Conservation (phyloP, 192 early-diverging fungal genomes). For the Gryganskiella cystojenkinii region DNA sequence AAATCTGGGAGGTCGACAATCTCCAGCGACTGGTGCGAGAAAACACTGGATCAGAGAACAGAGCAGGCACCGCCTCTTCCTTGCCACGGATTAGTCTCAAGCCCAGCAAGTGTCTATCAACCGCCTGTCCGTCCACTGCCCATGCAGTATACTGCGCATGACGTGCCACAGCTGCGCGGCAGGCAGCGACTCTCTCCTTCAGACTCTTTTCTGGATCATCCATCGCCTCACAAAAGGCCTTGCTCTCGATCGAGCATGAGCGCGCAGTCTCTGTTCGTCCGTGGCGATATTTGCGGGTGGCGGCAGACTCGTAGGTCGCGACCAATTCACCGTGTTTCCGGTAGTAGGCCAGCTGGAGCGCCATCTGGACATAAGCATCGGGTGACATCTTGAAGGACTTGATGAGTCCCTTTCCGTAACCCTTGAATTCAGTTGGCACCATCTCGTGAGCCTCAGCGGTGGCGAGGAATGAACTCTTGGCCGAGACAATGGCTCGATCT, state of each 20-base stretch:
- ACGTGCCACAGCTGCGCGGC: constrained; percentile 70
- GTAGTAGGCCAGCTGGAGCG: constrained; percentile 87
- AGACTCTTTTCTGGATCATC: constrained; percentile 57
- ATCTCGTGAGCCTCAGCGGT: constrained; percentile 72
- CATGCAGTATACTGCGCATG: constrained; percentile 77
- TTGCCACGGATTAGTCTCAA: constrained; percentile 65
- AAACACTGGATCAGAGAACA: constrained; percentile 76
- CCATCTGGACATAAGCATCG: constrained; percentile 92
- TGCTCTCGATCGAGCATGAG: constrained; percentile 76
- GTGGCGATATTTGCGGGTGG: constrained; percentile 82
- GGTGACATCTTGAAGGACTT: constrained; percentile 64
- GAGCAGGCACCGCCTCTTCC: constrained; percentile 47
- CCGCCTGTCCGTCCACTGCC: constrained; percentile 79
- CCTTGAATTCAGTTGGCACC: constrained; percentile 72
- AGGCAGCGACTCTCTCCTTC: constrained; percentile 58
- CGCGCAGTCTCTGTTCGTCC: constrained; percentile 92
- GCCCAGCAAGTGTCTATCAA: constrained; percentile 89
- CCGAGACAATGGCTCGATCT: constrained; percentile 62
- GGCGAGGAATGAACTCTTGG: constrained; percentile 72
- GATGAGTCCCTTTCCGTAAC: constrained; percentile 71
- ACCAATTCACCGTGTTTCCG: constrained; percentile 72
- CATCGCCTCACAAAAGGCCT: constrained; percentile 76
- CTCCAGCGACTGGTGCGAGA: constrained; percentile 75
- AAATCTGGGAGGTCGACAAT: constrained; percentile 72
- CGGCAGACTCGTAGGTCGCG: constrained; percentile 88